Evolutionary conservation across 2,329 filamentous ascomycete genomes (phyloP).

Genomic region (Fusarium burgessii): DNA sequence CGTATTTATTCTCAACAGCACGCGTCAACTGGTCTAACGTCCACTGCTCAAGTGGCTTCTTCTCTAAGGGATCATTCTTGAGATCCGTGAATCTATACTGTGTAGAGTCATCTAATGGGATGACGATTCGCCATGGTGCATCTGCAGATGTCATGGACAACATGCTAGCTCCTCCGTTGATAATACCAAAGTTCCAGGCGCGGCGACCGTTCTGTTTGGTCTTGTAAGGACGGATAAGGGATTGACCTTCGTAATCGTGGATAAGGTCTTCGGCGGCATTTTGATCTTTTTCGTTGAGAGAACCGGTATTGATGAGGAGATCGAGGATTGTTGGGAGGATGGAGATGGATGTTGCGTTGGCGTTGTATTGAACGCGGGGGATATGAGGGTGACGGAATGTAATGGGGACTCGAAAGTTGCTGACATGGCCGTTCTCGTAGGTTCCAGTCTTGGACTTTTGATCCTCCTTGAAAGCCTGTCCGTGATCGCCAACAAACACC

Average conservation of each 20-base stretch:
- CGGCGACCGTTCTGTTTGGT: conserved; percentile 42
- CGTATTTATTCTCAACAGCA: conserved; percentile 37
- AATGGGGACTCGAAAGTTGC: conserved; percentile 51
- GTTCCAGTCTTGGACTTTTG: conserved; percentile 47
- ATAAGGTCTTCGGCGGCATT: conserved; percentile 46
- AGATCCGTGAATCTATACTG: conserved; percentile 52
- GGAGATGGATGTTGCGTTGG: conserved; percentile 49
- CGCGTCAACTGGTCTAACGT: conserved; percentile 36
- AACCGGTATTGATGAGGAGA: conserved; percentile 50
- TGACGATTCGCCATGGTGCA: conserved; percentile 49
- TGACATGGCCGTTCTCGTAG: conserved; percentile 51
- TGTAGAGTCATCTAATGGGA: conserved; percentile 49
- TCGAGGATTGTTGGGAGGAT: conserved; percentile 54
- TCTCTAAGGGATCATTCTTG: conserved; percentile 47
- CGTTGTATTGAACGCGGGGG: conserved; percentile 49
- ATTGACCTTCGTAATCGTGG: conserved; percentile 53
- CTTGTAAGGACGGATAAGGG: conserved; percentile 48
- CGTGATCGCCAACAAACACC: conserved; percentile 52
- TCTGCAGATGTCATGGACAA: conserved; percentile 50
- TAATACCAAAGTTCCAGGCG: conserved; percentile 52
- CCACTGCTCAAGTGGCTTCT: conserved; percentile 46
- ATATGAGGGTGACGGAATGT: conserved; percentile 51
- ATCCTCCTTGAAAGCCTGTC: conserved; percentile 52
- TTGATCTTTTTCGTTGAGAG: conserved; percentile 46
- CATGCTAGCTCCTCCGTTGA: conserved; percentile 52